Base-by-base conservation (phyloP, 805 yeast species). In the Candida nemodendra region DNA sequence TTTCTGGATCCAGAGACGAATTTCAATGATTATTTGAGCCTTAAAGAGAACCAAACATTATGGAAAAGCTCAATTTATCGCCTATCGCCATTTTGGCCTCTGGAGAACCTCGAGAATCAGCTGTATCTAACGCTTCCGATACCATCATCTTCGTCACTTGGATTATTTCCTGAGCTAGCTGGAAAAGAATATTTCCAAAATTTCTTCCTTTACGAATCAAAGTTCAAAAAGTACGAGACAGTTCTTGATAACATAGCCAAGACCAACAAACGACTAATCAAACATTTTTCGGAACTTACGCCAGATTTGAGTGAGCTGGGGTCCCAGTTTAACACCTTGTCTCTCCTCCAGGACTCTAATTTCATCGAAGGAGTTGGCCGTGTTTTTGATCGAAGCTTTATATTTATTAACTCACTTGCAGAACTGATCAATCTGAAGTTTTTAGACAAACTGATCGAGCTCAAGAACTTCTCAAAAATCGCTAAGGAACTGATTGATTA, bases 1-100 rank as follows among this genome's bases (percentile, higher is more conserved):
- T 93, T 93, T 54, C 61, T 93, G 39, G 93, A 89, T 55, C 95
- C 98, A 5, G 83, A 83, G 43, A 78, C 86, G 9, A 75, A 77
- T 48, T 93, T 96, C 91, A 69, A 74, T 17, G 96, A 90, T 54
- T 95, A 78, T 2, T 53, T 82, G 34, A 64, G 62, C 31, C 57
- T 76, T 3, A 79, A 82, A 11, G 82, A 79, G 3, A 68, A 81
- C 13, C 63, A 73, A 3, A 61, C 66, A 9, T 59, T 84, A 15
- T 37, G 36, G 78, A 88, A 30, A 53, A 68, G 48, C 58, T 76
- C 56, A 63, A 74, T 46, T 50, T 84, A 35, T 62, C 75, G 46
- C 78, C 78, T 64, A 4, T 83, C 87, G 4, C 87, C 89, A 1
- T 54, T 75, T 21, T 68, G 75, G 38, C 84, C 89, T 3, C 32